phyloP scores from a whole-genome alignment of 495 filamentous ascomycete species.

The Arthonia radiata region DNA sequence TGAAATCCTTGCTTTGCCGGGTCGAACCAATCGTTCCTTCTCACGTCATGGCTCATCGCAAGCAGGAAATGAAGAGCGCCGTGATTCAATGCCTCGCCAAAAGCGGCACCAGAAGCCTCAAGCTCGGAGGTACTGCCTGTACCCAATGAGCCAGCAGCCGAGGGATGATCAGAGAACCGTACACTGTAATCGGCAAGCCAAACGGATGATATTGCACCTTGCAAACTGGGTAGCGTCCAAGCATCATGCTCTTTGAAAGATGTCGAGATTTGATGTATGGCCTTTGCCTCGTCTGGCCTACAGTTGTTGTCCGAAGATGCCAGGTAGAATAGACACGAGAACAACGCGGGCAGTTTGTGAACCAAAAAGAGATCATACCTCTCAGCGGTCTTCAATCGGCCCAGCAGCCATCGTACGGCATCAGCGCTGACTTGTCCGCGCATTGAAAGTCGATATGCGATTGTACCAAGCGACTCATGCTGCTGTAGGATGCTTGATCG shows the following conservation, averaged over 20 bases:
- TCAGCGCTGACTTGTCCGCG: slow-evolving; percentile 53
- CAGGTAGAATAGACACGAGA: slow-evolving; percentile 44
- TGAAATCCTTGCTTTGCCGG: slow-evolving; percentile 49
- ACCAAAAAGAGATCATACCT: slow-evolving; percentile 44
- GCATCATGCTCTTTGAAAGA: slow-evolving; percentile 32
- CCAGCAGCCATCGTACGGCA: slow-evolving; percentile 48
- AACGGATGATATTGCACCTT: slow-evolving; percentile 47
- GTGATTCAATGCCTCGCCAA: slow-evolving; percentile 56
- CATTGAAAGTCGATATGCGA: slow-evolving; percentile 47
- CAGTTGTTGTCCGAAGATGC: slow-evolving; percentile 42
- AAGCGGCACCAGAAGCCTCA: slow-evolving; percentile 41
- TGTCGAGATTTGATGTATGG: slow-evolving; percentile 40
- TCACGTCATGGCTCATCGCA: slow-evolving; percentile 55
- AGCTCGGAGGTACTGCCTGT: slow-evolving; percentile 31
- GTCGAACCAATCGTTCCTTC: slow-evolving; percentile 54
- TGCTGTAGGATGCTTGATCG: slow-evolving; percentile 49
- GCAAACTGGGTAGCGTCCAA: slow-evolving; percentile 47
- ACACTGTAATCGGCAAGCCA: slow-evolving; percentile 89
- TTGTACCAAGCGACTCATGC: slow-evolving; percentile 64
- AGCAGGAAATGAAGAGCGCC: slow-evolving; percentile 83
- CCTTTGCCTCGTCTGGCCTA: slow-evolving; percentile 36
- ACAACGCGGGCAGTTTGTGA: slow-evolving; percentile 57
- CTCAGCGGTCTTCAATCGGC: slow-evolving; percentile 37
- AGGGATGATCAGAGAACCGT: slow-evolving; percentile 65
- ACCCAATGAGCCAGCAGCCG: slow-evolving; percentile 25